Evolutionary conservation across 1,139 yeast species (phyloP).

Genomic region (Scheffersomyces stambukii): DNA sequence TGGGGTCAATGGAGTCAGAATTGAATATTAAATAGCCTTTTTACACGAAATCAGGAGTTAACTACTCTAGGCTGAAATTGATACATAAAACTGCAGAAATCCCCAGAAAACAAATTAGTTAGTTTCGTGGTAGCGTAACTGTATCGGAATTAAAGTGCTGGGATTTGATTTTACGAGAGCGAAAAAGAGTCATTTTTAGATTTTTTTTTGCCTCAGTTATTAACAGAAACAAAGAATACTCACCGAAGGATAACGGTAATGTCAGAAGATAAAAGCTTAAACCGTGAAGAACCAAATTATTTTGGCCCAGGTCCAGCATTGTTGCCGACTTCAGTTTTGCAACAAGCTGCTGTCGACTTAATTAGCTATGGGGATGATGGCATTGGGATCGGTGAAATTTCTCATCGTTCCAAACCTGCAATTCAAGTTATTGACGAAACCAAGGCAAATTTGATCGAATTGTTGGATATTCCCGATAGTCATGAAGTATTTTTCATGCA

Average conservation of each 20-base stretch:
- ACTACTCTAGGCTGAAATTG: no score
- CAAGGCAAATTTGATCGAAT: slow-evolving; percentile 56
- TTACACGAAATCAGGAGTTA: no score
- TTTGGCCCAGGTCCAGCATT: slow-evolving; percentile 98
- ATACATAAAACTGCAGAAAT: no score
- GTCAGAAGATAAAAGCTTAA: slow-evolving; percentile 21
- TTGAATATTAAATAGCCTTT: no score
- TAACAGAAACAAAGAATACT: slow-evolving; percentile 4
- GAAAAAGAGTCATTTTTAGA: no score
- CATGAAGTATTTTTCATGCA: slow-evolving; percentile 93
- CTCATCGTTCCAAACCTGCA: slow-evolving; percentile 90
- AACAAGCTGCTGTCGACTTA: slow-evolving; percentile 83
- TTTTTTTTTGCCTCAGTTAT: slow-evolving; percentile 1
- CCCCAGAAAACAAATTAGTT: no score
- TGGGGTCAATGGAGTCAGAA: no score
- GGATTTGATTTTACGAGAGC: no score
- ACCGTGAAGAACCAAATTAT: slow-evolving; percentile 73
- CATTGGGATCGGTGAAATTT: slow-evolving; percentile 90
- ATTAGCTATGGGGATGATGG: slow-evolving; percentile 64
- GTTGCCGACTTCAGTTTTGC: slow-evolving; percentile 76
- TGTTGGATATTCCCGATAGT: slow-evolving; percentile 78
- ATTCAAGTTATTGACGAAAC: slow-evolving; percentile 71
- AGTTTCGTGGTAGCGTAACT: no score
- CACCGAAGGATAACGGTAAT: no score
- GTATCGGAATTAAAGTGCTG: no score